A percentile compares a stretch with the other conserved stretches of the same genome.
These are phyloP conservation scores for Leptodermis oblonga DNA, from an alignment of 257 asterid genomes.

Conservation along the genomic window DNA sequence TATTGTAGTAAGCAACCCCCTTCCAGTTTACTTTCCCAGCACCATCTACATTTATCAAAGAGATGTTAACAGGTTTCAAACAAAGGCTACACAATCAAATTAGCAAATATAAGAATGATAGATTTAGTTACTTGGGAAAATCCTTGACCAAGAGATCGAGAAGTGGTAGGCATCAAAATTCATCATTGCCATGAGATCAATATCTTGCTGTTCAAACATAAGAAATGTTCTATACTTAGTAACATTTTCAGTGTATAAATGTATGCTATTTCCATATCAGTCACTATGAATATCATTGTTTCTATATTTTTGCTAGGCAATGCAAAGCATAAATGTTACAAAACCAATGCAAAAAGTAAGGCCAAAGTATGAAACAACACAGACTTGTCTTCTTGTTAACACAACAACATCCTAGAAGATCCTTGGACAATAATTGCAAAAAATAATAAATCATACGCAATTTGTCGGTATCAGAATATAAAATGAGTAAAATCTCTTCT, in stretches of 20 bases:
- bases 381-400: too few species aligned
- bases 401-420: not conserved
- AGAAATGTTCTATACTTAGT: not conserved
- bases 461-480: not conserved
- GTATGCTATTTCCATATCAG: too few species aligned
- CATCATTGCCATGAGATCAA: conserved; percentile 64
- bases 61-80: not conserved
- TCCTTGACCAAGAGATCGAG: conserved; percentile 95
- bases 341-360: not conserved
- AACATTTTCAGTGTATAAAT: not conserved
- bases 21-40: conserved; percentile 69
- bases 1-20: conserved; percentile 87
- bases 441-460: not conserved
- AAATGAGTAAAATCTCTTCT: not conserved
- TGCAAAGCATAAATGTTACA: not conserved
- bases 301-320: too few species aligned
- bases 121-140: conserved; percentile 84
- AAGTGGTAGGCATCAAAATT: conserved; percentile 91
- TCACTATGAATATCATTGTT: too few species aligned
- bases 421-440: not conserved
- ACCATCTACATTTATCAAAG: conserved; percentile 50
- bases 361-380: not conserved
- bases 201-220: conserved; percentile 57
- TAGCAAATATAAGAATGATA: not conserved
- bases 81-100: not conserved